Conservation (phyloP, 2,329 filamentous ascomycete genomes). For the Neofusicoccum parvum region DNA sequence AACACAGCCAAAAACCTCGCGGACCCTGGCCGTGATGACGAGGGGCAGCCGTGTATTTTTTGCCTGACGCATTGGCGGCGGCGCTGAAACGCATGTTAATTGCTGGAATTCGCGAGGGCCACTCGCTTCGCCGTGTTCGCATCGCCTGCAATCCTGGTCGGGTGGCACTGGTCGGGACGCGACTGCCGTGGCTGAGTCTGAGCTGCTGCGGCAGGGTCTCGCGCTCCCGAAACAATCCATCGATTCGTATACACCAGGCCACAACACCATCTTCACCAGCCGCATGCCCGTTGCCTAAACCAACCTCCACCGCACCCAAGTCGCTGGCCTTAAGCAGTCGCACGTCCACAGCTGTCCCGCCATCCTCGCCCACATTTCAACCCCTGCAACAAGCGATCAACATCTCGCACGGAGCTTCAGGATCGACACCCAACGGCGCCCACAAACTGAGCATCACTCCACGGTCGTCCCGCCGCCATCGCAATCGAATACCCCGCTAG, state of each 20-base stretch:
- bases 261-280: conserved; percentile 17
- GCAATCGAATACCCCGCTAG: background rate
- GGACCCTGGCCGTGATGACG: background rate
- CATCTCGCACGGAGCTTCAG: conserved; percentile 20
- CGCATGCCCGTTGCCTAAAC: background rate
- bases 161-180: conserved; percentile 19
- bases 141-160: conserved; percentile 12
- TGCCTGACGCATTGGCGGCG: conserved; percentile 1
- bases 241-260: conserved; percentile 19
- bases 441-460: conserved; percentile 6
- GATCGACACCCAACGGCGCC: conserved; percentile 17
- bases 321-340: background rate
- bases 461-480: conserved; percentile 12
- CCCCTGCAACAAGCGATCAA: conserved; percentile 20
- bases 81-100: conserved; percentile 14
- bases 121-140: conserved; percentile 5
- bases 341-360: background rate
- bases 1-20: background rate
- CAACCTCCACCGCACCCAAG: background rate
- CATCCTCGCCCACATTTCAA: background rate
- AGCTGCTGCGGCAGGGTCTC: conserved; percentile 18
- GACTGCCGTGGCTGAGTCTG: conserved; percentile 19
- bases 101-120: background rate
- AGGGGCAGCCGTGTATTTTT: background rate
- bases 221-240: conserved; percentile 20